A percentile compares a stretch with the other conserved stretches of the same genome.
Evolutionary conservation across 2,329 filamentous ascomycete genomes (phyloP).

Genomic region (Beauveria scarabaeidicola): DNA sequence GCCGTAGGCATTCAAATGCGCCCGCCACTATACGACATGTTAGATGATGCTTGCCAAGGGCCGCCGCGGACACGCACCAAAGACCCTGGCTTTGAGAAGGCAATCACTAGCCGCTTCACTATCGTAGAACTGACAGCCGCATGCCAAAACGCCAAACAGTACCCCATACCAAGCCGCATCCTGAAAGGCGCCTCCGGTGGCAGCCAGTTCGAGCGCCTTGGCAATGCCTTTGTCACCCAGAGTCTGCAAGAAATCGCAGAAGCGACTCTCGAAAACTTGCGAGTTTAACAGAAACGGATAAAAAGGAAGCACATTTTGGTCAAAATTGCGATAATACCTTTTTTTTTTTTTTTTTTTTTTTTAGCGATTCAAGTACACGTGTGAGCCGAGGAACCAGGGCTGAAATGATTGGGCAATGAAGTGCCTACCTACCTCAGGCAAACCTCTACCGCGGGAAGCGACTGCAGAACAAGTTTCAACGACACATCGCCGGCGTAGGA

Average conservation of each 20-base stretch:
- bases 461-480: neutral
- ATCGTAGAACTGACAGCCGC: neutral
- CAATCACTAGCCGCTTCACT: neutral
- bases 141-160: neutral
- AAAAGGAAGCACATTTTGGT: neutral
- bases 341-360: neutral
- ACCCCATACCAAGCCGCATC: neutral
- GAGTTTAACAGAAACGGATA: neutral
- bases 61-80: neutral
- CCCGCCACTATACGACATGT: neutral
- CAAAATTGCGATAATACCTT: neutral
- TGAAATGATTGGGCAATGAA: neutral
- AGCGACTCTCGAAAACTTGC: neutral
- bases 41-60: neutral
- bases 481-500: neutral
- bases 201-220: neutral
- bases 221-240: neutral
- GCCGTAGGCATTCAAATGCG: neutral
- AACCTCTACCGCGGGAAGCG: neutral
- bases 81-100: neutral
- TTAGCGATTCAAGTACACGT: neutral
- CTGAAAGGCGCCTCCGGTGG: neutral
- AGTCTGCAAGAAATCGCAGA: neutral
- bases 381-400: neutral
- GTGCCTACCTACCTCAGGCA: neutral